These are phyloP conservation scores for Trichophyton mentagrophytes DNA, from an alignment of 2,329 filamentous ascomycete species.

Conservation along the genomic window DNA sequence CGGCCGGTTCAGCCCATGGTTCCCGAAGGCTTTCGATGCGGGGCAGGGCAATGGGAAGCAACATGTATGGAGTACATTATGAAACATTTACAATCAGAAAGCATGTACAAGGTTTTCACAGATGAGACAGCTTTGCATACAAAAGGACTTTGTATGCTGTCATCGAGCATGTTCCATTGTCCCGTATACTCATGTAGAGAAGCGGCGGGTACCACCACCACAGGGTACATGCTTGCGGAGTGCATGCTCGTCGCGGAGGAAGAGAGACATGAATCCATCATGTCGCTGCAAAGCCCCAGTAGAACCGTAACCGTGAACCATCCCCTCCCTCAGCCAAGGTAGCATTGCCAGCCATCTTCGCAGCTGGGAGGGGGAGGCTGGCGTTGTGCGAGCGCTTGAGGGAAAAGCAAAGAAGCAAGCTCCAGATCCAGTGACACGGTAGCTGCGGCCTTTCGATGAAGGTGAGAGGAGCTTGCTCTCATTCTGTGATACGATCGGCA, in stretches of 20 bases:
- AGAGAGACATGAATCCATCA: constrained; percentile 1
- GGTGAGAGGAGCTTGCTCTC: background rate
- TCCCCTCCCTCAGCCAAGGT: background rate
- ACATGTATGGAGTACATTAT: background rate
- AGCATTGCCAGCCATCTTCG: background rate
- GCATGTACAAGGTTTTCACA: background rate
- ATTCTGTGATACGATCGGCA: background rate
- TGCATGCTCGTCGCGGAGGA: background rate
- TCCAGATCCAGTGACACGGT: constrained; percentile 1
- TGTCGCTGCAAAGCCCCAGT: background rate
- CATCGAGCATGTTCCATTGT: background rate
- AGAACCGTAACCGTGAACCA: background rate
- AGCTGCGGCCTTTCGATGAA: background rate
- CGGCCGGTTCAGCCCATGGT: background rate
- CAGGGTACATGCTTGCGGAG: background rate
- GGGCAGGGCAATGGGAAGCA: background rate
- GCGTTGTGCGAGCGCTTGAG: background rate
- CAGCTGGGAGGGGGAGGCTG: background rate
- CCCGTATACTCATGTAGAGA: background rate
- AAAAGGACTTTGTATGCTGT: background rate
- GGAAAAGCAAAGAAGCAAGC: background rate
- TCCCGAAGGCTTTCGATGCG: background rate
- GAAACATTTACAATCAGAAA: background rate
- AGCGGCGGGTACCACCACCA: background rate
- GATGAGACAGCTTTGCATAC: background rate